Base-by-base conservation (phyloP, 805 yeast species). In the Pichia eremophila region DNA sequence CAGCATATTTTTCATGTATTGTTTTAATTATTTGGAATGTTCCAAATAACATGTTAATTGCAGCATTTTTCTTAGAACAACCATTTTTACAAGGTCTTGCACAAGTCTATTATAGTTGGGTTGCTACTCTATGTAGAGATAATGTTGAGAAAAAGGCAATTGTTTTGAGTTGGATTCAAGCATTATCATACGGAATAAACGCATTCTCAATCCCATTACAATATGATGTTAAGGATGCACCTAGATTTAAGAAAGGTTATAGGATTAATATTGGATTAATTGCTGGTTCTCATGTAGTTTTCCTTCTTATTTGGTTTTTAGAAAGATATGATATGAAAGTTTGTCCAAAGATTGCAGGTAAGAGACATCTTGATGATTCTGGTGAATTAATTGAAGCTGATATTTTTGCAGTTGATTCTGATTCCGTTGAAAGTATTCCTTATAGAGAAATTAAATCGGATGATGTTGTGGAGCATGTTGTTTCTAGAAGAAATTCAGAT, bases 11-110 rank as follows among this genome's bases (percentile, higher is more conserved):
- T 19, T 73, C 85, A 0, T 82, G 79, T 57, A 68, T 69, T 0
- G 65, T 80, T 25, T 63, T 80, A 53, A 79, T 80, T 6, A 72
- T 72, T 41, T 80, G 85, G 85, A 61, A 78, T 52, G 77, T 80
- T 28, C 70, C 79, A 0, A 67, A 68, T 39, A 49, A 67, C 15
- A 78, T 83, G 15, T 78, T 79, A 61, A 79, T 85, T 84, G 78
- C 72, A 66, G 85, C 79, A 0, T 80, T 75, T 59, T 68, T 78
- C 56, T 68, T 75, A 43, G 78, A 76, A 19, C 79, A 79, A 57
- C 76, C 77, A 60, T 75, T 80, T 14, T 79, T 82, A 72, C 75
- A 83, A 17, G 75, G 83, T 17, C 76, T 76, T 59, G 78, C 83
- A 2, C 81, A 85, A 0, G 79, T 79, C 41, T 62, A 78, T 43